These are phyloP conservation scores for Cymbopogon flexuosus DNA, from an alignment of 202 grass and related monocot genomes.

Conservation along the genomic window DNA sequence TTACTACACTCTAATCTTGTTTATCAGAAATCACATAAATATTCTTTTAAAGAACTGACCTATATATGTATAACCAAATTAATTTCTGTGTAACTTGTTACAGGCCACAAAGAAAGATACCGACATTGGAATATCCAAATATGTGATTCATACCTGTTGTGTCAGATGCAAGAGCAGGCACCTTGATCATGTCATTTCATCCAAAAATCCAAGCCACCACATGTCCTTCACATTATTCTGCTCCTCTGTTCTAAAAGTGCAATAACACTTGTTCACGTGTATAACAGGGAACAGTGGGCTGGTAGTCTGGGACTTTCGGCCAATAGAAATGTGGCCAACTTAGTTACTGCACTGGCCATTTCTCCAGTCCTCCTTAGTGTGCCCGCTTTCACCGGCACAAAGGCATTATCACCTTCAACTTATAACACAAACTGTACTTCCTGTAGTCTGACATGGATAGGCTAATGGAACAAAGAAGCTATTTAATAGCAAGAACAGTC, in stretches of 20 bases:
- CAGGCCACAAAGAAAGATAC: conserved; percentile 42
- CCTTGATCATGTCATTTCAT: conserved; percentile 27
- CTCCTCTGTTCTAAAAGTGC: conserved; percentile 22
- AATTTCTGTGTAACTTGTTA: background rate
- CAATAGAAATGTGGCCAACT: background rate
- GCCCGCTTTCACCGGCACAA: background rate
- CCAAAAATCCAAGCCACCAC: conserved; percentile 32
- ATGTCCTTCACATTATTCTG: conserved; percentile 42
- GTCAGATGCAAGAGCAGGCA: conserved; percentile 36
- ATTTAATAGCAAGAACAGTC: conserved; percentile 41
- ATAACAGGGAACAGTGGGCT: no score
- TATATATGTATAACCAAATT: background rate
- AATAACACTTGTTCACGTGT: no score
- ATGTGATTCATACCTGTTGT: conserved; percentile 27
- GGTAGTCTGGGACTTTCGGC: no score
- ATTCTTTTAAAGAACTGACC: background rate
- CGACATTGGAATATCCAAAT: conserved; percentile 19
- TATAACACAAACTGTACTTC: conserved; percentile 17
- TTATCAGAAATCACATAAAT: background rate
- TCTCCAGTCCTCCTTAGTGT: conserved; percentile 1
- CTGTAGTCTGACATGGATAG: conserved; percentile 46
- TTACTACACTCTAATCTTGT: background rate
- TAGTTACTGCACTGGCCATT: conserved; percentile 4
- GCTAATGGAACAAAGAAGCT: conserved; percentile 39
- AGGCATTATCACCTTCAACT: conserved; percentile 20